Evolutionary conservation across 2,329 filamentous ascomycete species (phyloP).

Genomic region (Fusarium kyushuense): DNA sequence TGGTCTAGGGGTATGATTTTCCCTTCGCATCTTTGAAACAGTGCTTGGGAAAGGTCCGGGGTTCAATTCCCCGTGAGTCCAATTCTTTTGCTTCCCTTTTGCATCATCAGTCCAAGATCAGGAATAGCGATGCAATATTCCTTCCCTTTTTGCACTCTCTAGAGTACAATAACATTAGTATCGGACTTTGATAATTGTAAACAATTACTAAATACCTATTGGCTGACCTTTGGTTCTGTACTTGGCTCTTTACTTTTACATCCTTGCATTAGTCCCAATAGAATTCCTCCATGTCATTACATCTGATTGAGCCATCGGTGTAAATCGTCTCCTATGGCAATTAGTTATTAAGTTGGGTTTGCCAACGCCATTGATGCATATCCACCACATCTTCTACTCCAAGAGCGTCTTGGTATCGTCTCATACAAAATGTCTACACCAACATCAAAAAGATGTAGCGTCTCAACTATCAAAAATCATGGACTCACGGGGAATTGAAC

Average conservation of each 20-base stretch:
- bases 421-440: background rate
- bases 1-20: slow-evolving; percentile 38
- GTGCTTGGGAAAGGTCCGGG: slow-evolving; percentile 31
- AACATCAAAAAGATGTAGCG: background rate
- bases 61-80: slow-evolving; percentile 38
- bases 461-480: background rate
- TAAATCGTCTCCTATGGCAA: background rate
- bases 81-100: background rate
- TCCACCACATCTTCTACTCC: background rate
- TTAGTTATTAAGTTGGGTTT: background rate
- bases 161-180: too few species aligned
- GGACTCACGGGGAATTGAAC: slow-evolving; percentile 38
- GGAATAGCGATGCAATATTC: too few species aligned
- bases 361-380: too few species aligned
- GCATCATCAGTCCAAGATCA: too few species aligned
- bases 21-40: slow-evolving; percentile 22
- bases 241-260: too few species aligned
- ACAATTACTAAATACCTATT: too few species aligned
- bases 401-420: background rate
- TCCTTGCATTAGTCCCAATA: too few species aligned
- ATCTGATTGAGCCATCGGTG: too few species aligned
- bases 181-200: too few species aligned
- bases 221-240: too few species aligned
- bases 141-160: too few species aligned
- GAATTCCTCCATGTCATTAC: too few species aligned